phyloP scores from a whole-genome alignment of 768 basidiomycete genomes.

The Psilocybe subaeruginosa region DNA sequence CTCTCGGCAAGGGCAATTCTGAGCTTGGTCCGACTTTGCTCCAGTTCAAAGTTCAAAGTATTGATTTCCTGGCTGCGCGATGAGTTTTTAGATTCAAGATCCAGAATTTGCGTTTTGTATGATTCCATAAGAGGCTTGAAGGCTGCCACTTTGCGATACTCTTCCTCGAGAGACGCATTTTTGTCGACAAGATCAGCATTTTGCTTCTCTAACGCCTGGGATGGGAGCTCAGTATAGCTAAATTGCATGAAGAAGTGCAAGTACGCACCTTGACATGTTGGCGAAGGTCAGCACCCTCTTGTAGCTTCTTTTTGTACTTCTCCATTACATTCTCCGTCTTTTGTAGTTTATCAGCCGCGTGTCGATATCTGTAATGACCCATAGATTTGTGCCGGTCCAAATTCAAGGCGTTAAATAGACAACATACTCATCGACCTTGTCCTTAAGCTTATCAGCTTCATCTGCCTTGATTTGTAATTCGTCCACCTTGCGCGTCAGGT shows the following conservation, averaged over 20 bases:
- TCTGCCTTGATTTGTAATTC: conserved; percentile 81
- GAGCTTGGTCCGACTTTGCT: conserved; percentile 71
- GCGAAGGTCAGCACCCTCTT: conserved; percentile 89
- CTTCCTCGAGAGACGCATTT: conserved; percentile 90
- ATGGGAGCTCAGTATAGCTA: not conserved
- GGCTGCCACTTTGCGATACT: conserved; percentile 83
- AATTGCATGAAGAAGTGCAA: conserved; percentile 13
- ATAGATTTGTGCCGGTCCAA: conserved; percentile 2
- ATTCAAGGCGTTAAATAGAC: not conserved
- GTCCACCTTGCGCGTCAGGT: conserved; percentile 78
- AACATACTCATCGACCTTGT: conserved; percentile 91
- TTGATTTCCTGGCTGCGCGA: conserved; percentile 72
- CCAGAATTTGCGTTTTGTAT: conserved; percentile 84
- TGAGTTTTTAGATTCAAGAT: conserved; percentile 76
- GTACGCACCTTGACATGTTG: conserved; percentile 76
- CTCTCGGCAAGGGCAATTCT: conserved; percentile 73
- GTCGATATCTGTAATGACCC: conserved; percentile 65
- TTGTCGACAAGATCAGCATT: conserved; percentile 91
- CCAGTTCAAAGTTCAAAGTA: conserved; percentile 72
- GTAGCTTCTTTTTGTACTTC: conserved; percentile 98
- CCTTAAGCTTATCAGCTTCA: conserved; percentile 80
- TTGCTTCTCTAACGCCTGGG: conserved; percentile 86
- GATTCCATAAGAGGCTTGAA: conserved; percentile 92
- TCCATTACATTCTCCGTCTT: conserved; percentile 98
- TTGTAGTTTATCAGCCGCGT: conserved; percentile 88